A percentile compares a stretch with the other conserved stretches of the same genome.
Conservation (phyloP, 1,139 yeast species). For the Casaregolazyma lundiana region DNA sequence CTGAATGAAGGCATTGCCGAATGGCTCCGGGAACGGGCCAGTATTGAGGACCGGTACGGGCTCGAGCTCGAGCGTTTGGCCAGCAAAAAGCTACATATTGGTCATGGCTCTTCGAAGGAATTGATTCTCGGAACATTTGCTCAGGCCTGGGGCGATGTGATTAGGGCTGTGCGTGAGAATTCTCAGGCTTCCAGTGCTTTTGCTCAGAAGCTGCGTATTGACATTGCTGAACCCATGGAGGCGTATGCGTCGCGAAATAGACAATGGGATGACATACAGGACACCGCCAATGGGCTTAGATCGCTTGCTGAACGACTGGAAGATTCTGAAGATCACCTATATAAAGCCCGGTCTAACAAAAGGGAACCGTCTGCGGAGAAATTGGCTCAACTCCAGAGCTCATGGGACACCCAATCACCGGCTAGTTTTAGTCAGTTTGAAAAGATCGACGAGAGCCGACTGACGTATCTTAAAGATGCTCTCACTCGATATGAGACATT, state of each 20-base stretch:
- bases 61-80: slow-evolving; percentile 33
- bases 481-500: slow-evolving; percentile 67
- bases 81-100: slow-evolving; percentile 16
- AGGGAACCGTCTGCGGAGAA: slow-evolving; percentile 23
- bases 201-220: slow-evolving; percentile 31
- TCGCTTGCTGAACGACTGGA: slow-evolving; percentile 25
- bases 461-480: slow-evolving; percentile 61
- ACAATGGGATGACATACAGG: slow-evolving; percentile 31
- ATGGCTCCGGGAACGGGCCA: slow-evolving; percentile 36
- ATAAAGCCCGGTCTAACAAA: slow-evolving; percentile 19
- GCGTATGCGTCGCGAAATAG: slow-evolving; percentile 21
- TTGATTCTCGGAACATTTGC: slow-evolving; percentile 32
- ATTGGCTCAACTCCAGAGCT: slow-evolving; percentile 26
- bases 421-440: slow-evolving; percentile 73
- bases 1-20: slow-evolving; percentile 34
- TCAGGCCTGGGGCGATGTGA: slow-evolving; percentile 32
- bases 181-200: slow-evolving; percentile 30
- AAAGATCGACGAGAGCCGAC: slow-evolving; percentile 62
- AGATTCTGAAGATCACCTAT: slow-evolving; percentile 22
- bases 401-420: slow-evolving; percentile 79
- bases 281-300: slow-evolving; percentile 28
- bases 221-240: slow-evolving; percentile 33
- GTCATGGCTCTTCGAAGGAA: slow-evolving; percentile 9
- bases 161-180: slow-evolving; percentile 26
- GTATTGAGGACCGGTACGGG: slow-evolving; percentile 34